Evolutionary conservation across 257 asterid genomes (phyloP).

Genomic region (Solanum piurae): DNA sequence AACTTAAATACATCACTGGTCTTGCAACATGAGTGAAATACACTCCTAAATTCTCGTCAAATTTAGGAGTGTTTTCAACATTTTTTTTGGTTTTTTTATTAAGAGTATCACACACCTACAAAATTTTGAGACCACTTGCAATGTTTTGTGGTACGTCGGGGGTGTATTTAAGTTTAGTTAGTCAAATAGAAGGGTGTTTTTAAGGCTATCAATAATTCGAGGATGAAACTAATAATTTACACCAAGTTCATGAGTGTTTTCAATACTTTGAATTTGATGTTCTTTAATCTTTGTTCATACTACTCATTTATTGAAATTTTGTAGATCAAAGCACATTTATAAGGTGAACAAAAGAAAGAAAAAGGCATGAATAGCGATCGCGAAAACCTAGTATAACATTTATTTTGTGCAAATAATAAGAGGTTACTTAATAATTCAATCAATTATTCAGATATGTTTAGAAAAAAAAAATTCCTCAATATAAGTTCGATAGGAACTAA

Average conservation of each 20-base stretch:
- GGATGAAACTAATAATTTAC: too few relatives aligned
- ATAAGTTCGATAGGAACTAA: not conserved
- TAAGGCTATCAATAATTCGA: accelerated
- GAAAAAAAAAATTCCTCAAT: not conserved
- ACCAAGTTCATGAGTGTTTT: accelerated
- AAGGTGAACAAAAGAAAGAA: not conserved
- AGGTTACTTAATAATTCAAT: not conserved
- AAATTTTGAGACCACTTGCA: too few relatives aligned
- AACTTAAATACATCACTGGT: accelerated
- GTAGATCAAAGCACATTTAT: not conserved
- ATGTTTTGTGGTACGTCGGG: not conserved
- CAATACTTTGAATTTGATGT: not conserved
- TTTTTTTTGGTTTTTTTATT: too few relatives aligned
- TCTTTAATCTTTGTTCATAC: not conserved
- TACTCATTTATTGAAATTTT: not conserved
- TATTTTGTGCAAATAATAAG: not conserved
- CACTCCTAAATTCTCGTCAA: not conserved
- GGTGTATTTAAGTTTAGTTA: too few relatives aligned
- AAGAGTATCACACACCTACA: too few relatives aligned
- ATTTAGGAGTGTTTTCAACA: too few relatives aligned
- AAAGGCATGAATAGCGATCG: not conserved
- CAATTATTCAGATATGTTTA: too few relatives aligned
- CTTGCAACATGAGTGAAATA: not conserved
- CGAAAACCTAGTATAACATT: not conserved
- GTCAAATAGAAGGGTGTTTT: not conserved